Evolutionary conservation across 768 basidiomycete species (phyloP).

Genomic region (Galerina sulciceps): DNA sequence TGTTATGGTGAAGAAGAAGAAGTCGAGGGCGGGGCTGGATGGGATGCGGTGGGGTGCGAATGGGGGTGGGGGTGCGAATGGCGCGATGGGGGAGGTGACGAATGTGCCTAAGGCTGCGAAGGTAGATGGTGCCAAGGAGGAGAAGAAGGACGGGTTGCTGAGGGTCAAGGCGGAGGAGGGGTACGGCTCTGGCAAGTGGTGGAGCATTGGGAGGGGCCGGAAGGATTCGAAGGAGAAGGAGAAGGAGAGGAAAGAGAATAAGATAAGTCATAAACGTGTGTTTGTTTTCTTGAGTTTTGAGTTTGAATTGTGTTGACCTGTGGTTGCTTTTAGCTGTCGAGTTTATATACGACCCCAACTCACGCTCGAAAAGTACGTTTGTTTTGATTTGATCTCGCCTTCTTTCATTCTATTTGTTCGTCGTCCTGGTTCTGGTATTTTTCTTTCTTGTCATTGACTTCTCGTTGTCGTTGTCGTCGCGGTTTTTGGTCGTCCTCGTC

Average conservation of each 20-base stretch:
- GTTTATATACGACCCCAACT: constrained; percentile 29
- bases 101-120: constrained; percentile 44
- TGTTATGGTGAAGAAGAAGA: constrained; percentile 78
- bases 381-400: neutral
- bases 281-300: constrained; percentile 1
- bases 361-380: constrained; percentile 46
- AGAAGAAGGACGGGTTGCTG: constrained; percentile 30
- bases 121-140: constrained; percentile 12
- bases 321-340: constrained; percentile 21
- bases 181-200: constrained; percentile 66
- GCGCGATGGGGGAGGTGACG: constrained; percentile 49
- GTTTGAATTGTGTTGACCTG: neutral
- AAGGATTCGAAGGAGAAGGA: constrained; percentile 57
- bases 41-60: constrained; percentile 59
- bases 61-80: neutral
- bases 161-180: constrained; percentile 40
- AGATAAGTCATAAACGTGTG: constrained; percentile 48
- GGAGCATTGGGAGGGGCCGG: constrained; percentile 77
- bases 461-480: neutral
- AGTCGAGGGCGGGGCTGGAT: constrained; percentile 62
- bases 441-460: neutral
- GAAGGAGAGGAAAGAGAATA: constrained; percentile 34
- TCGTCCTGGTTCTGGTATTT: neutral
- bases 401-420: neutral
- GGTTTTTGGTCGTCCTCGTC: neutral